Evolutionary conservation across 2,329 filamentous ascomycete species (phyloP), one percentile per base, ranked within the genome.

Genomic region (Trichophaea hybrida): DNA sequence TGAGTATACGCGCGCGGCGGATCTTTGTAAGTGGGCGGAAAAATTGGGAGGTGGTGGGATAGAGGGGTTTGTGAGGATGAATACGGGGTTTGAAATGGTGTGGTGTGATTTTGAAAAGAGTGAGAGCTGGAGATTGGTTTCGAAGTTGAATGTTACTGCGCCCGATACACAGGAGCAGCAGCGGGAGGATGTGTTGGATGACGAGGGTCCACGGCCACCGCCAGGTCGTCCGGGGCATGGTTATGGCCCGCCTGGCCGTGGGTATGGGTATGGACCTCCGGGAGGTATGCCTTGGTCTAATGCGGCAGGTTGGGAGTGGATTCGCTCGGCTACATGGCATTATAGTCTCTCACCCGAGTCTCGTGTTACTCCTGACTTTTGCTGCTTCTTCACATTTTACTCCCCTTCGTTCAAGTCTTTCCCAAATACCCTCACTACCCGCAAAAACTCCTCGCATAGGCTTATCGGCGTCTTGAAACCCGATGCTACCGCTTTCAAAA

Each of bases 81-180:
- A 78, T 65, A 74, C 75, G 10, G 76, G 75, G 3, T 78, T 78
- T 60, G 75, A 78, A 68, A 68, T 77, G 66, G 76, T 77, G n/a
- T 77, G 75, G 75, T 78, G 76, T 63, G 71, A 77, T 59, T 78
- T 78, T 56, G 68, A 70, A 31, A 75, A 49, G 13, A 49, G 44
- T 17, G 44, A 49, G 8, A 49, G 44, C 44, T 49, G 44, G 44
- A 49, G 24, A 17, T 17, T 49, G 8, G 44, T 49, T 24, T 49
- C 44, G 15, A 49, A 49, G 4, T 49, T 49, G 44, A 49, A 49
- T 49, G 44, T 49, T 17, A 49, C 44, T 49, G 44, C 44, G 10
- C 44, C 44, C 2, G 2, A 12, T 12, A 15, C 10, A 4, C 38
- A 4, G 38, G n/a, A 15, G 10, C 38, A 43, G 38, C 38, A 43